Base-by-base conservation (phyloP, 2,329 filamentous ascomycete genomes). In the Trichophaea hybrida region DNA sequence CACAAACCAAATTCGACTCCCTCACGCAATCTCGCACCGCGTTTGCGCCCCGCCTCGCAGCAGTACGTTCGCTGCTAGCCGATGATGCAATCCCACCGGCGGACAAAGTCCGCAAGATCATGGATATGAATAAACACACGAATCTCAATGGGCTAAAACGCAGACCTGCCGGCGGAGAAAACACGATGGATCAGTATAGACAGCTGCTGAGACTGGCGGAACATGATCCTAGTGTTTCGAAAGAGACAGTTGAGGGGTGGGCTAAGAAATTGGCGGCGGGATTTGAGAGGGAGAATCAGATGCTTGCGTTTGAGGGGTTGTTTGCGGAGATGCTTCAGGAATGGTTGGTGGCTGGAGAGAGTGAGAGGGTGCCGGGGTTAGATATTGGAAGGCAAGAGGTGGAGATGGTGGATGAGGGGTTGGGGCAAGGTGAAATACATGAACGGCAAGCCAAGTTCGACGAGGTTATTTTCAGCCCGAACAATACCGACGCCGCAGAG, bases 281-380 rank as follows among this genome's bases (percentile, higher is more conserved):
- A 10, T 46, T 83, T 4, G 68, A 73, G 12, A 71, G 75, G n/a
- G 73, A 80, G 64, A 74, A 74, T n/a, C 72, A 75, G 53, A 79
- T 77, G 60, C 76, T 80, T 64, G 73, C 78, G 15, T 78, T 80
- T 66, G 79, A 79, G 0, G 72, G 74, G 5, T 73, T 83, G 35
- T 82, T 82, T 67, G 76, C 77, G 15, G 69, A 75, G 43, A 69
- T 83, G 31, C 76, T 80, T 10, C 77, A 73, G 0, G 78, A 81
- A 64, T 80, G 78, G 75, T 70, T 72, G 1, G 68, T 71, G 24
- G n/a, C 40, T n/a, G 40, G 40, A 46, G 13, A 46, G 40, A 6
- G 13, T 6, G 24, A 24, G 24, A 24, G 24, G 24, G 10, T 46
- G 13, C n/a, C 13, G n/a, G 40, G 13, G n/a, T n/a, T n/a, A 7